phyloP scores from a whole-genome alignment of 306 rosid genomes.

The Gastrolobium bilobum region DNA sequence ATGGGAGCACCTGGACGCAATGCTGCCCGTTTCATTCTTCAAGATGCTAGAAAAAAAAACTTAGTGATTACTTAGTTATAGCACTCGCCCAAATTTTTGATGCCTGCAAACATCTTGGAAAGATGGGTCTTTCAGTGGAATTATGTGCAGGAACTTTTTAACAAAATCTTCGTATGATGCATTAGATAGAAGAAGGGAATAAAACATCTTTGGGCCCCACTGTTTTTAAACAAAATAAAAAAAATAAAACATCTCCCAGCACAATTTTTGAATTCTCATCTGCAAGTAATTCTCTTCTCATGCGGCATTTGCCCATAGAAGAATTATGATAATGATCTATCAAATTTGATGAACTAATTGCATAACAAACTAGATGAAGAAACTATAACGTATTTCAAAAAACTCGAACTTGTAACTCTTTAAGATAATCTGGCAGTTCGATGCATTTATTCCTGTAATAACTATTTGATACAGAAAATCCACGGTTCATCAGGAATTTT shows the following conservation, averaged over 20 bases:
- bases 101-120: constrained; percentile 26
- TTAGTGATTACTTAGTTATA: constrained; percentile 4
- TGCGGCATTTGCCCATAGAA: neutral
- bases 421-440: neutral
- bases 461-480: constrained; percentile 6
- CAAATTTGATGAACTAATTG: neutral
- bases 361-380: constrained; percentile 3
- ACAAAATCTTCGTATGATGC: neutral
- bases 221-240: no score
- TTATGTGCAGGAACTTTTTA: neutral
- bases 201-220: no score
- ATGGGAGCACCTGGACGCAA: constrained; percentile 97
- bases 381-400: constrained; percentile 6
- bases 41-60: constrained; percentile 55
- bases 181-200: neutral
- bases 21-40: constrained; percentile 81
- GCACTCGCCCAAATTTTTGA: neutral
- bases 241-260: no score
- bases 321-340: neutral
- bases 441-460: constrained; percentile 5
- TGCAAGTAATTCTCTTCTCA: no score
- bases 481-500: constrained; percentile 16
- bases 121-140: constrained; percentile 11
- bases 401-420: constrained; percentile 17
- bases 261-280: no score